Conservation (phyloP, 192 early-diverging fungal species). For the Umbelopsis vinacea region DNA sequence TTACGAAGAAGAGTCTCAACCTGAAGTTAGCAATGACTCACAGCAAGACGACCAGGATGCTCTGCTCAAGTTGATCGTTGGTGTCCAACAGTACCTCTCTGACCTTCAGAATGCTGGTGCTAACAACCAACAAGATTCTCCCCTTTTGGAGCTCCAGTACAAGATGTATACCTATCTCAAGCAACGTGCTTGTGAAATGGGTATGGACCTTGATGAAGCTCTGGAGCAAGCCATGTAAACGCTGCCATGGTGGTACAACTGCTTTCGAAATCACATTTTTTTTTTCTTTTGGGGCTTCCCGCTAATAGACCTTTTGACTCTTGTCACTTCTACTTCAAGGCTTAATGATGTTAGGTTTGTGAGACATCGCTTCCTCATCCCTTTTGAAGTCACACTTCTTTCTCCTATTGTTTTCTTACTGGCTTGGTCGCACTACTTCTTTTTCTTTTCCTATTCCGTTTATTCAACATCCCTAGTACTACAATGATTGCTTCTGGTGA, state of each 20-base stretch:
- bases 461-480: conserved; percentile 10
- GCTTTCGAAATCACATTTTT: background rate
- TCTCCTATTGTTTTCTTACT: background rate
- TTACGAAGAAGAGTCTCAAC: conserved; percentile 19
- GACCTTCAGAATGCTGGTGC: conserved; percentile 21
- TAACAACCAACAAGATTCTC: conserved; percentile 31
- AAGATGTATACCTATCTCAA: conserved; percentile 43
- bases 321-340: background rate
- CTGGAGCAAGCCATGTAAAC: conserved; percentile 21
- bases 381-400: background rate
- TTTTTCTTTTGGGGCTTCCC: background rate
- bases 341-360: conserved; percentile 7
- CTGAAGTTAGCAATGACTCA: background rate
- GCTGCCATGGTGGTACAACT: conserved; percentile 1
- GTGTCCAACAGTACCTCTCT: conserved; percentile 37
- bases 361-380: background rate
- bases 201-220: conserved; percentile 27
- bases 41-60: conserved; percentile 19
- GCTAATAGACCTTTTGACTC: background rate
- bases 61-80: conserved; percentile 34
- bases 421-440: conserved; percentile 5
- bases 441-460: conserved; percentile 2
- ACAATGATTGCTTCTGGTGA: background rate
- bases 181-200: conserved; percentile 35
- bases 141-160: conserved; percentile 39